A percentile compares a stretch with the other conserved stretches of the same genome.
phyloP scores from a whole-genome alignment of 1,139 yeast genomes.

The Lodderomyces pseudojiufengensis region DNA sequence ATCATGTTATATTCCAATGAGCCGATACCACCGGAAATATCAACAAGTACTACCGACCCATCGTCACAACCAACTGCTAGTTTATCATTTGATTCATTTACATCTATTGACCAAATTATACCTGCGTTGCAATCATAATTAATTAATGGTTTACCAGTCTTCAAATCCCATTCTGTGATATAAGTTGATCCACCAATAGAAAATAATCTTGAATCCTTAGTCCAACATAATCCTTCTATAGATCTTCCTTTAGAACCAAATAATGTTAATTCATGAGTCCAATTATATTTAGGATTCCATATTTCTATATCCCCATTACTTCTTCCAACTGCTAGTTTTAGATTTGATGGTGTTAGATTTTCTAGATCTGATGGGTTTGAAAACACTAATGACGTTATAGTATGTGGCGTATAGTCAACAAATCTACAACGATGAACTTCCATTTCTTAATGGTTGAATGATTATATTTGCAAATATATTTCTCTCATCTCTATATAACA shows the following conservation, averaged over 20 bases:
- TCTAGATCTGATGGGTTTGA: constrained; percentile 55
- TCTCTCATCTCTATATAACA: no score
- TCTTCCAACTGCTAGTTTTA: constrained; percentile 88
- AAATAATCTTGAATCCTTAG: constrained; percentile 55
- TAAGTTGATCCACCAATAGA: constrained; percentile 92
- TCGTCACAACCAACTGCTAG: constrained; percentile 95
- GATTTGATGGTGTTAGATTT: constrained; percentile 51
- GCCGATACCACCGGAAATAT: constrained; percentile 81
- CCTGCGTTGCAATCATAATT: constrained; percentile 94
- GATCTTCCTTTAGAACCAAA: constrained; percentile 81
- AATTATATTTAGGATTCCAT: constrained; percentile 79
- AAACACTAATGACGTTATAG: constrained; percentile 79
- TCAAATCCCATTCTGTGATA: constrained; percentile 89
- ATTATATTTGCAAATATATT: no score
- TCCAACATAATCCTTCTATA: constrained; percentile 88
- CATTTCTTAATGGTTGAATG: constrained; percentile 34
- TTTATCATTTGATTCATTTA: constrained; percentile 56
- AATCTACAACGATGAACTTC: constrained; percentile 90
- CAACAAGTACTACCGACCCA: constrained; percentile 81
- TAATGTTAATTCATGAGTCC: constrained; percentile 58
- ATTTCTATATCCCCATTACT: constrained; percentile 93
- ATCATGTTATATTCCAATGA: constrained; percentile 71
- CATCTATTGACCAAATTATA: constrained; percentile 84
- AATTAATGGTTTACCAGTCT: constrained; percentile 64
- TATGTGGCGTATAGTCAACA: constrained; percentile 84